Conservation (phyloP, 352 stramenopile genomes). For the Phytophthora idaei region DNA sequence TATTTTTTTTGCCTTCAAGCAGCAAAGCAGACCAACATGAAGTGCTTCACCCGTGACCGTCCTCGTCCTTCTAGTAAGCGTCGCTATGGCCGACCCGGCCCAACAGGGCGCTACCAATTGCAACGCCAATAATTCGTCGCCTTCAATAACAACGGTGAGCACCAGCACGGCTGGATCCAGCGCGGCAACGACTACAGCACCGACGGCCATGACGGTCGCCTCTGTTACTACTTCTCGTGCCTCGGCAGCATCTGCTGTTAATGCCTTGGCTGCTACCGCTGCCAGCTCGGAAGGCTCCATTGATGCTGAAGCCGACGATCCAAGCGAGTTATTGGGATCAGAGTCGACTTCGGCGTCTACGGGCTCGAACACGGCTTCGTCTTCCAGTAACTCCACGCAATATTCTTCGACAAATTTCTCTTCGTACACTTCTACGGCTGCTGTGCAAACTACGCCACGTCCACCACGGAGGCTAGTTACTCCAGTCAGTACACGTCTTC, state of each 20-base stretch:
- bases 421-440: neutral
- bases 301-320: neutral
- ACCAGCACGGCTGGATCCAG: neutral
- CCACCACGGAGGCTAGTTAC: constrained; percentile 2
- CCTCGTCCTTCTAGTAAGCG: neutral
- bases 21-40: neutral
- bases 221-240: neutral
- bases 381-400: neutral
- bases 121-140: neutral
- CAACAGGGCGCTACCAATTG: neutral
- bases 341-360: neutral
- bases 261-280: neutral
- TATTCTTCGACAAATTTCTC: neutral
- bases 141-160: neutral
- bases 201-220: no score
- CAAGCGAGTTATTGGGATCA: neutral
- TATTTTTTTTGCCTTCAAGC: neutral
- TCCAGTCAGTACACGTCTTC: neutral
- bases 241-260: neutral
- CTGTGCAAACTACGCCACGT: neutral
- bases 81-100: neutral
- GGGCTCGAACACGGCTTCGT: neutral
- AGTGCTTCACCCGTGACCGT: neutral
- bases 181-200: no score
- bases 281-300: neutral